phyloP scores from a whole-genome alignment of 331 rosid species.

The Telfairia occidentalis region DNA sequence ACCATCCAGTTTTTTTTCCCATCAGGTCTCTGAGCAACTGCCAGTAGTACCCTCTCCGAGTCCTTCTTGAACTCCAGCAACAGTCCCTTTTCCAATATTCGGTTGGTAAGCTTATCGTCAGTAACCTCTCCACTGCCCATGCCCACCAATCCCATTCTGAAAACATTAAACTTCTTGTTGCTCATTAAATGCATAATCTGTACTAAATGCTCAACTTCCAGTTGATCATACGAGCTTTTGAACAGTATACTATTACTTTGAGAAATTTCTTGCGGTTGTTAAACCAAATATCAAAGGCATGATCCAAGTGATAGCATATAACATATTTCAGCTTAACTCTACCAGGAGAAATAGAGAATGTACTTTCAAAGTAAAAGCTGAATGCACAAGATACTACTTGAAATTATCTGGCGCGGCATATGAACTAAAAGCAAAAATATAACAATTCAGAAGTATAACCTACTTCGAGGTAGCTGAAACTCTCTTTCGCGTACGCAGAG shows the following conservation, averaged over 20 bases:
- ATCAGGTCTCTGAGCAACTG: slow-evolving; percentile 83
- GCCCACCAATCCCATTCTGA: slow-evolving; percentile 40
- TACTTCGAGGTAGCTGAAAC: slow-evolving; percentile 48
- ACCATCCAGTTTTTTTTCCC: slow-evolving; percentile 99
- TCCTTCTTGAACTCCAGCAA: slow-evolving; percentile 92
- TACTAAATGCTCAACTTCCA: not conserved
- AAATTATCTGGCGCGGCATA: not conserved
- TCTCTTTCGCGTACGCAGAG: slow-evolving; percentile 32
- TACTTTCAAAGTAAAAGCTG: not conserved
- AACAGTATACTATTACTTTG: not conserved
- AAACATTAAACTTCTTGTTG: slow-evolving; percentile 5
- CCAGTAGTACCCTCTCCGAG: slow-evolving; percentile 65
- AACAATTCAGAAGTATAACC: not conserved
- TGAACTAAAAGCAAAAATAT: not conserved
- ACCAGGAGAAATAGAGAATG: not conserved
- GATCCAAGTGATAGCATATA: not conserved
- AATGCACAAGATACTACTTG: not conserved
- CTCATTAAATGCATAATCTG: not conserved
- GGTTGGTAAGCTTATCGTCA: slow-evolving; percentile 52
- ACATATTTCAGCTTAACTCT: not conserved
- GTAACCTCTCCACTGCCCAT: slow-evolving; percentile 42
- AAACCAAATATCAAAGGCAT: not conserved
- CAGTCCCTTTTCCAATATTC: slow-evolving; percentile 53
- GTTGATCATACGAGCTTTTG: not conserved
- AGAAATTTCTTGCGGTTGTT: not conserved